Evolutionary conservation across 345 rosid species (phyloP), one percentile per base, ranked within the genome.

Genomic region (Balakata baccata): DNA sequence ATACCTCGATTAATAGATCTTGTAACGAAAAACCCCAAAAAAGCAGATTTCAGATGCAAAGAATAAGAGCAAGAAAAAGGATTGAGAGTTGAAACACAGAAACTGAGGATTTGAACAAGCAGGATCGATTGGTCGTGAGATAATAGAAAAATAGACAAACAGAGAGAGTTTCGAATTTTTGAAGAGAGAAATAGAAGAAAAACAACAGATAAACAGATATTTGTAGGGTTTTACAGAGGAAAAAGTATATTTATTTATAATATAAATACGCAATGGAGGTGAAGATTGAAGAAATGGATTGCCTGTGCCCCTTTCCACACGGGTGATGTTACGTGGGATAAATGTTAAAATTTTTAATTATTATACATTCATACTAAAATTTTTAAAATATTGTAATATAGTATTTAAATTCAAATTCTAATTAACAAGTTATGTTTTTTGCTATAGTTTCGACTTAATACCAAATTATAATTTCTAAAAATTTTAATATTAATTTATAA

Each of bases 221-320:
- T 43, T 22, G 66, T 59, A 68, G 78, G 78, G 78, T 75, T 75
- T 75, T 67, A 63, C 79, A 54, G 69, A 50, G 45, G 70, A 54
- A 54, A 23, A 43, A 2, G 65, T 22, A 64, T 2, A 22, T 38
- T 61, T 13, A 41, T 3, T 14, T 18, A 60, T 18, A 0, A 34
- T 23, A n/a, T 39, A 6, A 7, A 17, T 1, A 16, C 20, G 25
- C 11, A 39, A 63, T 17, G 53, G 66, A 17, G 66, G 4, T 7
- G 68, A 37, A 9, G 68, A 64, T 65, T 37, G 69, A 65, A 37
- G 52, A 43, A 46, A 64, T 1, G 29, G 3, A 47, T 18, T 37
- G 66, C n/a, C 11, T 62, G 11, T 62, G 66, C 37, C 64, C 64
- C 41, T 23, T 57, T 59, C 18, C 29, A 25, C 29, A 25, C 64